A percentile compares a stretch with the other conserved stretches of the same genome.
Evolutionary conservation across 2,329 filamentous ascomycete genomes (phyloP).

Genomic region (Arachnomyces sp.): DNA sequence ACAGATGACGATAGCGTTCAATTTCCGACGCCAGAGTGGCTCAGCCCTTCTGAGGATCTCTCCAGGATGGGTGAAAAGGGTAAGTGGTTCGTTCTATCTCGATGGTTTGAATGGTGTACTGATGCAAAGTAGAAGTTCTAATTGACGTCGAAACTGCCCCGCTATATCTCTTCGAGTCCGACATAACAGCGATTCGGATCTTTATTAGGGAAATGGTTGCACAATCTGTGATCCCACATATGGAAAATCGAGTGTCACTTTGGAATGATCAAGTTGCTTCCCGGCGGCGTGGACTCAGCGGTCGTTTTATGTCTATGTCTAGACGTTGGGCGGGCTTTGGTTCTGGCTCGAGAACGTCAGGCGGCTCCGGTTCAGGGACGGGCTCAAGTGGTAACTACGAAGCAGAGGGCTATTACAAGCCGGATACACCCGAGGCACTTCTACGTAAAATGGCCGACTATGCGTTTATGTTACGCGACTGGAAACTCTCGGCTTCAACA

Average conservation of each 20-base stretch:
- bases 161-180: constrained; percentile 78
- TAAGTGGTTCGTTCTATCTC: constrained; percentile 24
- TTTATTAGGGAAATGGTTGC: constrained; percentile 93
- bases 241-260: constrained; percentile 82
- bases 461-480: constrained; percentile 94
- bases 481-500: constrained; percentile 82
- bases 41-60: constrained; percentile 78
- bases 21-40: constrained; percentile 78
- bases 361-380: constrained; percentile 41
- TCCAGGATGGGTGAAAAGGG: constrained; percentile 61
- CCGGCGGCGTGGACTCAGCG: constrained; percentile 75
- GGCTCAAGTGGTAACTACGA: constrained; percentile 62
- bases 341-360: constrained; percentile 53
- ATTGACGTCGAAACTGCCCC: constrained; percentile 12
- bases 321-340: constrained; percentile 85
- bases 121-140: constrained; percentile 6
- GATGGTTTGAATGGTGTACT: constrained; percentile 5
- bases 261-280: constrained; percentile 99
- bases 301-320: constrained; percentile 89
- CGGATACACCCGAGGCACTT: constrained; percentile 77
- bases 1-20: constrained; percentile 86
- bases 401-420: constrained; percentile 69
- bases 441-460: constrained; percentile 93
- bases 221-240: constrained; percentile 88
- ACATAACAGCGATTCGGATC: constrained; percentile 76